Percentiles rank a stretch among this genome's conserved stretches.
Evolutionary conservation across 2,329 filamentous ascomycete genomes (phyloP).

Genomic region (Orbilia javanica): DNA sequence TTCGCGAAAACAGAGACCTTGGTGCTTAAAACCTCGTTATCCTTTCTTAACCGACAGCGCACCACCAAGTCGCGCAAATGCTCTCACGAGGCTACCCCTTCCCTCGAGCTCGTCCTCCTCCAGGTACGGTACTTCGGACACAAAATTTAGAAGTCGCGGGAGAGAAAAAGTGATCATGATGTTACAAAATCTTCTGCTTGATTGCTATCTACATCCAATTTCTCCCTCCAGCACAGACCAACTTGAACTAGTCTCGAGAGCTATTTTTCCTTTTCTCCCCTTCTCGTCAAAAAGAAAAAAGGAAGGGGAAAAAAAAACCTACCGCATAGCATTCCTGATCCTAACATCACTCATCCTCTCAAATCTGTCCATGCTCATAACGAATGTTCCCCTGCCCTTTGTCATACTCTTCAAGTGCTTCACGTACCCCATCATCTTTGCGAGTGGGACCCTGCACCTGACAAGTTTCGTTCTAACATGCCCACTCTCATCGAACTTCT

Average conservation of each 20-base stretch:
- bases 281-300: not conserved
- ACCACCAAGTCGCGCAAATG: slow-evolving; percentile 37
- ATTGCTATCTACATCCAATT: not conserved
- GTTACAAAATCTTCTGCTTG: slow-evolving; percentile 2
- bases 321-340: slow-evolving; percentile 69
- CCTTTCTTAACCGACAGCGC: slow-evolving; percentile 17
- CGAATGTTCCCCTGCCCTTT: slow-evolving; percentile 81
- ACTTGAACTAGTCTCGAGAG: not conserved
- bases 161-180: not conserved
- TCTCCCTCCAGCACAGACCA: too few relatives aligned
- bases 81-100: slow-evolving; percentile 17
- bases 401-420: slow-evolving; percentile 90
- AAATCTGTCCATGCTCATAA: slow-evolving; percentile 80
- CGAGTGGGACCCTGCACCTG: slow-evolving; percentile 87
- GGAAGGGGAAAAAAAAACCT: not conserved
- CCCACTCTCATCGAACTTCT: slow-evolving; percentile 68
- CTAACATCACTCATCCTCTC: slow-evolving; percentile 75
- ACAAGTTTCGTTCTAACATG: slow-evolving; percentile 73
- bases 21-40: too few relatives aligned
- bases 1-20: not conserved
- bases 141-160: not conserved
- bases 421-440: slow-evolving; percentile 96
- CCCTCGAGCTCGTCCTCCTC: not conserved
- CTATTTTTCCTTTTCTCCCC: not conserved
- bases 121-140: not conserved